Conservation (phyloP, 2,329 filamentous ascomycete species). For the Epichloe amarillans region DNA sequence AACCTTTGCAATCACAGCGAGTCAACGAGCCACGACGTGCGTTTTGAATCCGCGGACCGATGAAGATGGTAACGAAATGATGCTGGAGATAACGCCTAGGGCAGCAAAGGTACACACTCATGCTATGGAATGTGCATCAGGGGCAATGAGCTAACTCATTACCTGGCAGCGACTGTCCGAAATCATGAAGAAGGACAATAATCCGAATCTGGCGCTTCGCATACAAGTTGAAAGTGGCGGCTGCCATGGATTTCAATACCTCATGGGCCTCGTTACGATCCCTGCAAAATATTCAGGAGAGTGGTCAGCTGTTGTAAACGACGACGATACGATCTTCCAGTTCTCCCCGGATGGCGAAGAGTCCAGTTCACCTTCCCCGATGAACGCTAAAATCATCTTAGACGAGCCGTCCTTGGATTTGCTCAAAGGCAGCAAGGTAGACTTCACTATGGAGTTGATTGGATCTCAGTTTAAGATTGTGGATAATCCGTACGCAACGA, state of each 20-base stretch:
- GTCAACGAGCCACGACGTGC: conserved; percentile 30
- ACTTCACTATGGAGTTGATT: conserved; percentile 93
- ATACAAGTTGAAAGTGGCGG: conserved; percentile 87
- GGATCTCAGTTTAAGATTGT: conserved; percentile 84
- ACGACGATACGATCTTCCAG: conserved; percentile 83
- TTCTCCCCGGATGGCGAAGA: conserved; percentile 40
- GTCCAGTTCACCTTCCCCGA: conserved; percentile 14
- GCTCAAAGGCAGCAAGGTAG: conserved; percentile 84
- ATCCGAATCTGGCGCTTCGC: conserved; percentile 74
- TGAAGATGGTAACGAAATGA: conserved; percentile 75
- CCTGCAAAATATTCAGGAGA: conserved; percentile 26
- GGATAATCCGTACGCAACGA: conserved; percentile 82
- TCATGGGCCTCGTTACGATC: conserved; percentile 70
- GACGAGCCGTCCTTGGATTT: conserved; percentile 79
- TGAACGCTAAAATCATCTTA: conserved; percentile 66
- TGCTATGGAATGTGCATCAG: not conserved
- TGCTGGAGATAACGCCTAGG: conserved; percentile 68
- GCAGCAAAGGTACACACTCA: conserved; percentile 55
- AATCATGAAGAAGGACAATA: conserved; percentile 59
- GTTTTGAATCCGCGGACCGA: conserved; percentile 62
- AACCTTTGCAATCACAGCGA: conserved; percentile 25
- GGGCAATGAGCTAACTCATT: not conserved
- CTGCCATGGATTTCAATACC: conserved; percentile 95
- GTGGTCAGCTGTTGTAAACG: conserved; percentile 28
- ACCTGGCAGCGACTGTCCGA: conserved; percentile 51